Base-by-base conservation (phyloP, 2,329 filamentous ascomycete genomes). In the Calonectria ilicicola region DNA sequence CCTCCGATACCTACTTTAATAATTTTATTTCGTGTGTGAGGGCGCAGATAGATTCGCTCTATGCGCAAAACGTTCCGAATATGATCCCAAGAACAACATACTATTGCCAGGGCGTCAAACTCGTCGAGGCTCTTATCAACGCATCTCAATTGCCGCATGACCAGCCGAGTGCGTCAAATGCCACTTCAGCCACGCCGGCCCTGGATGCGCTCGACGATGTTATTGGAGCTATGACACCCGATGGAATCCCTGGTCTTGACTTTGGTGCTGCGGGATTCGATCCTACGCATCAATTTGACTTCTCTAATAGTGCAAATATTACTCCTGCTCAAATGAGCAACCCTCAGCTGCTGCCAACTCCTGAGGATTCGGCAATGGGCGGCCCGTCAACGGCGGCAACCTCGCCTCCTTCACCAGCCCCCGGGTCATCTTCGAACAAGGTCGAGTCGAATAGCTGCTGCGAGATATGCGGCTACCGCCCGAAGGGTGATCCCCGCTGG, bases 401-500 rank as follows among this genome's bases (percentile, higher is more conserved):
- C 23, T 79, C 79, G 19, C 78, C 78, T 23, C 72, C 76, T n/a
- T 74, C 77, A 2, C 77, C 78, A n/a, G 68, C 70, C 5, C 62
- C 65, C 4, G 66, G 51, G n/a, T 42, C 68, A 51, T 51, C 75
- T 1, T 56, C 58, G n/a, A 75, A 79, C 46, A 86, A 86, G 71
- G 72, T 84, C 1, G 87, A 88, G 71, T 85, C 87, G 0, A 80
- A 86, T 58, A 84, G 85, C 63, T 84, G 84, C 74, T 91, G 89
- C 76, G 85, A 87, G 26, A 81, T 89, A 21, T 91, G 89, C 72
- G 88, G 86, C 3, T 91, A 91, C 80, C 84, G 87, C 12, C 89
- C 89, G 1, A 89, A 88, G 74, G 89, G 89, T 5, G 85, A 89
- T 62, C 88, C 89, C n/a, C 85, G 87, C 70, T 91, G 89, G 89